A percentile compares a stretch with the other conserved stretches of the same genome.
These are phyloP conservation scores for Kazachstania viticola DNA, from an alignment of 805 yeast species.

Conservation along the genomic window DNA sequence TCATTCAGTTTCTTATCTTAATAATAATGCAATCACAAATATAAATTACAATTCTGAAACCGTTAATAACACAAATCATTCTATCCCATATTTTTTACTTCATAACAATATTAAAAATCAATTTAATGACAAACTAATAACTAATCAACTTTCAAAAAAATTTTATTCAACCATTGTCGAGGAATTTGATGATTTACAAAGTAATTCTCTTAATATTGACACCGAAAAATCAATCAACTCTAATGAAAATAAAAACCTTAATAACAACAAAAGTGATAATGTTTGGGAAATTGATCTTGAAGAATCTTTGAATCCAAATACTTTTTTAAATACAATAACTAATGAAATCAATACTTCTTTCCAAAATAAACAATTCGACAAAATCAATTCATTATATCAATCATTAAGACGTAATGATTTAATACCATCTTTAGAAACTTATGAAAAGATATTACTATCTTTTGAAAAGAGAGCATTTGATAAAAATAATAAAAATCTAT, in stretches of 20 bases:
- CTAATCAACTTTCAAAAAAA: constrained; percentile 2
- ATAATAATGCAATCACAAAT: not conserved
- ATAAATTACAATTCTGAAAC: no score
- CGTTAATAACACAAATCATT: not conserved
- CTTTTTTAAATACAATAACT: constrained; percentile 24
- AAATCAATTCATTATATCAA: constrained; percentile 30
- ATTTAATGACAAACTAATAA: not conserved
- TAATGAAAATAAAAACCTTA: not conserved
- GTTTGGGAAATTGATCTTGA: constrained; percentile 26
- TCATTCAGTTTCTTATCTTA: not conserved
- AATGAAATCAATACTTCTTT: constrained; percentile 23
- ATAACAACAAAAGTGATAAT: not conserved
- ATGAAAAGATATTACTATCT: constrained; percentile 44
- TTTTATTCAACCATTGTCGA: constrained; percentile 3
- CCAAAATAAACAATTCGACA: constrained; percentile 22
- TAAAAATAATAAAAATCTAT: constrained; percentile 42
- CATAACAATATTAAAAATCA: not conserved
- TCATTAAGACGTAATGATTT: constrained; percentile 32
- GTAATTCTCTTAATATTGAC: not conserved
- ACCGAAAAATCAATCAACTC: not conserved
- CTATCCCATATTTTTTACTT: not conserved
- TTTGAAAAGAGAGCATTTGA: constrained; percentile 39
- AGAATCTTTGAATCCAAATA: constrained; percentile 19
- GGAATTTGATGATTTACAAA: not conserved
- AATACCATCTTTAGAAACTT: constrained; percentile 41